Evolutionary conservation across 2,329 filamentous ascomycete genomes (phyloP).

Genomic region (Neophaeococcomyces mojaviensis): DNA sequence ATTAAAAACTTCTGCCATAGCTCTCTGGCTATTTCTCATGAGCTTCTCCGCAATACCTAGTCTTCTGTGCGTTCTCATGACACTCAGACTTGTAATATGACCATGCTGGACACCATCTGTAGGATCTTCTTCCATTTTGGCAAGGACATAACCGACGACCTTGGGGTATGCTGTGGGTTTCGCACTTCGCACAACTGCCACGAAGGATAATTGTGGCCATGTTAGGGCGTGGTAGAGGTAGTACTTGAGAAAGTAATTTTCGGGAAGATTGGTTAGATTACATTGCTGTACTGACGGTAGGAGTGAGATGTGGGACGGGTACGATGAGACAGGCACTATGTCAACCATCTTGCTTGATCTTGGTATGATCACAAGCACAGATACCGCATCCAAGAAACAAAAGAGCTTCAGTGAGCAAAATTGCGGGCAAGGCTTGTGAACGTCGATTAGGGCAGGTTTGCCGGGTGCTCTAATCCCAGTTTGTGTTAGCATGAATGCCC

Average conservation of each 20-base stretch:
- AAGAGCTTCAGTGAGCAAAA: no score
- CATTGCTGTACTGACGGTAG: slow-evolving; percentile 87
- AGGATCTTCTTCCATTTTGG: slow-evolving; percentile 99
- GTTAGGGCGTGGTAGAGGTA: slow-evolving; percentile 98
- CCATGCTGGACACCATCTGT: slow-evolving; percentile 84
- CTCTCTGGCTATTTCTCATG: slow-evolving; percentile 91
- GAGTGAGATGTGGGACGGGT: slow-evolving; percentile 65
- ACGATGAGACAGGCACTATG: slow-evolving; percentile 41
- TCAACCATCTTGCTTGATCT: slow-evolving; percentile 38
- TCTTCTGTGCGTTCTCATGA: slow-evolving; percentile 90
- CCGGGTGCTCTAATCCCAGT: no score
- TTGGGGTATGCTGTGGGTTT: slow-evolving; percentile 84
- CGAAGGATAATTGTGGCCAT: slow-evolving; percentile 95
- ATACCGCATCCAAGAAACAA: no score
- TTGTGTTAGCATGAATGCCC: no score
- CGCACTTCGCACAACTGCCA: slow-evolving; percentile 82
- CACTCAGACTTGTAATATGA: slow-evolving; percentile 89
- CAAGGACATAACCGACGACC: slow-evolving; percentile 97
- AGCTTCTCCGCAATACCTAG: slow-evolving; percentile 93
- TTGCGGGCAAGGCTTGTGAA: no score
- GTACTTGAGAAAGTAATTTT: slow-evolving; percentile 99
- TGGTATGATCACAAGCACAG: background rate
- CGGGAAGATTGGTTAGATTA: slow-evolving; percentile 96
- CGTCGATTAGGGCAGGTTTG: no score
- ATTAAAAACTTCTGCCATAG: slow-evolving; percentile 92